These are phyloP conservation scores for Penicillium nordicum DNA, from an alignment of 2,329 filamentous ascomycete genomes.

Conservation along the genomic window DNA sequence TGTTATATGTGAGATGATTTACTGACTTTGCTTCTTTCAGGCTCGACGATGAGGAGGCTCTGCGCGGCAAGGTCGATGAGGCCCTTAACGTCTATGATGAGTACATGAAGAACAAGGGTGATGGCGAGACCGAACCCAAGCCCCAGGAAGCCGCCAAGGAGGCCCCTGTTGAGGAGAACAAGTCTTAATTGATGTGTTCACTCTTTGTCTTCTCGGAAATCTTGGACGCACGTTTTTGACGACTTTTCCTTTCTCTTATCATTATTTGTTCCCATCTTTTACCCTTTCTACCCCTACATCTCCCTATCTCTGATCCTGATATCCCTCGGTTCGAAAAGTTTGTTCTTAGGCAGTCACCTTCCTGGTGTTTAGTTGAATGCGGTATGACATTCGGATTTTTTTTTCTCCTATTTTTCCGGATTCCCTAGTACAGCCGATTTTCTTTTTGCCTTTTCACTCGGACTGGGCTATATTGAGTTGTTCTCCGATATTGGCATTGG, in stretches of 20 bases:
- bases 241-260: conserved; percentile 31
- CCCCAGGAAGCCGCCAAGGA: conserved; percentile 46
- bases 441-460: not conserved
- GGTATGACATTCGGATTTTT: conserved; percentile 29
- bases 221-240: conserved; percentile 37
- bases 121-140: conserved; percentile 47
- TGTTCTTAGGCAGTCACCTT: conserved; percentile 35
- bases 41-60: conserved; percentile 81
- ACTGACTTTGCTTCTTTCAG: conserved; percentile 46
- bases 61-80: conserved; percentile 95
- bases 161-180: conserved; percentile 39
- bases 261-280: conserved; percentile 21
- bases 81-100: conserved; percentile 97
- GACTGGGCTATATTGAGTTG: not conserved
- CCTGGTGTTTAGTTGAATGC: conserved; percentile 32
- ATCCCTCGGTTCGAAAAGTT: conserved; percentile 44
- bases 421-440: conserved; percentile 3
- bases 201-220: conserved; percentile 26
- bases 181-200: conserved; percentile 35
- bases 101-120: conserved; percentile 84
- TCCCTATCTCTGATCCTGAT: conserved; percentile 37
- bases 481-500: conserved; percentile 7
- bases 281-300: conserved; percentile 21
- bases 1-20: not conserved
- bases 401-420: conserved; percentile 9